Base-by-base conservation (phyloP, 345 rosid genomes). In the Citrus reticulata region DNA sequence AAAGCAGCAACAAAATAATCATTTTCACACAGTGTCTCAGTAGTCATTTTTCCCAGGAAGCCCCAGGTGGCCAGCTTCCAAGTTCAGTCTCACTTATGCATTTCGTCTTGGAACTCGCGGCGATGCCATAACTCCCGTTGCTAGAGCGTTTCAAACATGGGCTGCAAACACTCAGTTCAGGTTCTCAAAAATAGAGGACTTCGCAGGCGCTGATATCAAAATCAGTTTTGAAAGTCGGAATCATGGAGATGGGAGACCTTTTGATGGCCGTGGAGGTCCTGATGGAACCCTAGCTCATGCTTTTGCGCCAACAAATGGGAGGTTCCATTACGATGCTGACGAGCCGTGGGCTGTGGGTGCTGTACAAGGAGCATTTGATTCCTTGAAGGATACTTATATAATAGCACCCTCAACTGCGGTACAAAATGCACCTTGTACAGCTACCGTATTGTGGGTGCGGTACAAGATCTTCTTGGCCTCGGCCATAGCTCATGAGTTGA, bases 41-140 rank as follows among this genome's bases (percentile, higher is more conserved):
- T 85, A 67, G 51, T 0, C 49, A 0, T 86, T 85, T 77, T 84
- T 86, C 25, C 5, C 14, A 0, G 79, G 74, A 46, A 64, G 19
- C 1, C 85, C 80, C 0, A 81, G 27, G 65, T 86, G 88, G 87
- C 0, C 90, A 87, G 73, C 73, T 81, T 25, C 84, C 84, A 4
- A 88, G 85, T 11, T 78, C 55, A 2, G 2, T 83, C 6, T 88
- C 34, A 80, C 84, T 24, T 84, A 81, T 5, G 81, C 57, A 7
- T 78, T 81, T 29, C 35, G 9, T 10, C 58, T 63, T 0, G 74
- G 73, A 14, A 83, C 79, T 19, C 39, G 39, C 7, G 32, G 4
- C 2, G 79, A 6, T 0, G 83, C 69, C 59, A 13, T 39, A 4
- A 8, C 0, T 0, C 75, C 81, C 0, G 79, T 78, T 16, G 71